Conservation (phyloP, 1,139 yeast genomes). For the Keqinozyma sinolaborantium region DNA sequence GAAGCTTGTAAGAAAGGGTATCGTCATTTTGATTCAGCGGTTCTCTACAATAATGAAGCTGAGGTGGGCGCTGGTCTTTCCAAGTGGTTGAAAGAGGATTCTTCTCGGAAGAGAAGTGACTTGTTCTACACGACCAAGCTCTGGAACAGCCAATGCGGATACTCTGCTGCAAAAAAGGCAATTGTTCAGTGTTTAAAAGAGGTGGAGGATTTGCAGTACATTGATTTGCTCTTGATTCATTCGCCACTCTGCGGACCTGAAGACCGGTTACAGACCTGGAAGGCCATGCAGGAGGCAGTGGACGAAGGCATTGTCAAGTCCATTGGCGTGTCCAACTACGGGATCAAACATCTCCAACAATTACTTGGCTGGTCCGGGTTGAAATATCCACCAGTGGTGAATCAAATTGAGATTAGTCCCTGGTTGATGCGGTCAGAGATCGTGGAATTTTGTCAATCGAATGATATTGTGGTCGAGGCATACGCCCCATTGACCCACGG, state of each 20-base stretch:
- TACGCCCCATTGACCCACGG: slow-evolving; percentile 41
- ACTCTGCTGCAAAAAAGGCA: slow-evolving; percentile 5
- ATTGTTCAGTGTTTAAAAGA: slow-evolving; percentile 4
- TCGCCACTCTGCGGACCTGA: slow-evolving; percentile 54
- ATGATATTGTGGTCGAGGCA: slow-evolving; percentile 33
- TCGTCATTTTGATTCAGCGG: slow-evolving; percentile 60
- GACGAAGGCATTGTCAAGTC: slow-evolving; percentile 49
- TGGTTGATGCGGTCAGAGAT: slow-evolving; percentile 71
- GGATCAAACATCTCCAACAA: slow-evolving; percentile 58
- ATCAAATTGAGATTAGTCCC: slow-evolving; percentile 72
- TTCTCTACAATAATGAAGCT: slow-evolving; percentile 51
- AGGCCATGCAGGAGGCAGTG: slow-evolving; percentile 66
- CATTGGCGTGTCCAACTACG: slow-evolving; percentile 72
- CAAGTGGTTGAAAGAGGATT: slow-evolving; percentile 50
- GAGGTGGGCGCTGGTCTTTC: slow-evolving; percentile 53
- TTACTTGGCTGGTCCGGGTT: slow-evolving; percentile 50
- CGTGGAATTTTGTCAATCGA: slow-evolving; percentile 46
- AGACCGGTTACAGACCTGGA: slow-evolving; percentile 52
- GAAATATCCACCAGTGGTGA: slow-evolving; percentile 52
- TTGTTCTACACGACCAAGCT: slow-evolving; percentile 59
- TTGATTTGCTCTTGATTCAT: slow-evolving; percentile 52
- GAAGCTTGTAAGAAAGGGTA: slow-evolving; percentile 50
- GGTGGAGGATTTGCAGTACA: slow-evolving; percentile 30
- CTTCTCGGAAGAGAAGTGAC: slow-evolving; percentile 49
- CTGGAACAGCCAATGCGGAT: slow-evolving; percentile 34